Conservation (phyloP, 257 asterid species). For the Nicotiana noctiflora region DNA sequence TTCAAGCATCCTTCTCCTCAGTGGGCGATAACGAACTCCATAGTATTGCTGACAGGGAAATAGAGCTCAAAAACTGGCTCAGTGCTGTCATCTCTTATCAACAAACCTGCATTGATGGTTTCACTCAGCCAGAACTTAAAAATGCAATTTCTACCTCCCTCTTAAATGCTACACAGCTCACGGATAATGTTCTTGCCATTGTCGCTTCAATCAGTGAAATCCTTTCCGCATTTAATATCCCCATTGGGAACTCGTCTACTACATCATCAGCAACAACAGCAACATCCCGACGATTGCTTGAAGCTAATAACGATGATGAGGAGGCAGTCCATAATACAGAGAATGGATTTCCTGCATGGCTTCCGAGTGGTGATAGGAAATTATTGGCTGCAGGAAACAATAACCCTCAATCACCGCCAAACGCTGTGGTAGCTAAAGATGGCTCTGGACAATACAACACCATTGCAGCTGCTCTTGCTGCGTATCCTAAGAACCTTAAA, state of each 20-base stretch:
- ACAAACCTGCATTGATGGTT: slow-evolving; percentile 37
- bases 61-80: slow-evolving; percentile 41
- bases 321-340: not conserved
- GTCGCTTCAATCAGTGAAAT: slow-evolving; percentile 23
- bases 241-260: not conserved
- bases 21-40: slow-evolving; percentile 27
- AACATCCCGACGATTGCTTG: not conserved
- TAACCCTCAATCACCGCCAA: slow-evolving; percentile 13
- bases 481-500: slow-evolving; percentile 27
- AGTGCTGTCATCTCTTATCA: slow-evolving; percentile 40
- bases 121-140: slow-evolving; percentile 21
- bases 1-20: slow-evolving; percentile 28
- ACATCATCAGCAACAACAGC: not conserved
- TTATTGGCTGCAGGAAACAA: slow-evolving; percentile 16
- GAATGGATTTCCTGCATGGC: slow-evolving; percentile 25
- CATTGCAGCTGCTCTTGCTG: slow-evolving; percentile 21
- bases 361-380: slow-evolving; percentile 27
- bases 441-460: slow-evolving; percentile 30
- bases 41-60: slow-evolving; percentile 12
- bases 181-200: slow-evolving; percentile 37
- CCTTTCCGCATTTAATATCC: slow-evolving; percentile 20
- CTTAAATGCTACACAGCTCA: slow-evolving; percentile 28
- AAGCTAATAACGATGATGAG: not conserved
- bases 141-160: slow-evolving; percentile 10
- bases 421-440: slow-evolving; percentile 38